These are phyloP conservation scores for Fusarium goolgardi DNA, from an alignment of 2,329 filamentous ascomycete genomes.

Conservation along the genomic window DNA sequence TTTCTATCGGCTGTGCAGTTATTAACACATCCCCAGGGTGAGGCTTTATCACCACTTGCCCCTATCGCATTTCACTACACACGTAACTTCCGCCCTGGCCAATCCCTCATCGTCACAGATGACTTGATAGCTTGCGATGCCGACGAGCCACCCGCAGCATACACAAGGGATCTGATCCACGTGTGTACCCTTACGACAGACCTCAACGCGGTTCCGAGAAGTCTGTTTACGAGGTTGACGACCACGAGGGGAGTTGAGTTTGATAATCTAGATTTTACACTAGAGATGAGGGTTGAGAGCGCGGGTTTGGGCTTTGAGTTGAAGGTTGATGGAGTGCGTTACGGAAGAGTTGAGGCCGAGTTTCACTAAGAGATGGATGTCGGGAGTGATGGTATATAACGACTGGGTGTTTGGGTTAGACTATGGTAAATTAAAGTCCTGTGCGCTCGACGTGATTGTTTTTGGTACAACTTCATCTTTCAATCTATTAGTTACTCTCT, in stretches of 20 bases:
- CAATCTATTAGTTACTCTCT: not conserved
- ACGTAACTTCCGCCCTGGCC: conserved; percentile 82
- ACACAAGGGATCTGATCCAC: conserved; percentile 71
- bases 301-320: conserved; percentile 81
- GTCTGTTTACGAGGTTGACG: conserved; percentile 78
- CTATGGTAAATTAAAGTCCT: conserved; percentile 5
- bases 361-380: conserved; percentile 63
- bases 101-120: conserved; percentile 81
- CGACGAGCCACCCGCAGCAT: conserved; percentile 72
- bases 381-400: not conserved
- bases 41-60: conserved; percentile 76
- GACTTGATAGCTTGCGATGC: conserved; percentile 81
- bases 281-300: conserved; percentile 85
- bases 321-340: conserved; percentile 80
- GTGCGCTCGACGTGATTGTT: not conserved
- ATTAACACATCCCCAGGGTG: conserved; percentile 63
- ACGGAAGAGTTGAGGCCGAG: conserved; percentile 81
- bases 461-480: not conserved
- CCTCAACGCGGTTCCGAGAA: conserved; percentile 78
- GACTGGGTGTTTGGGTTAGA: conserved; percentile 4
- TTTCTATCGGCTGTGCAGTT: not conserved
- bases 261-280: conserved; percentile 82
- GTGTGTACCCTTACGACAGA: conserved; percentile 87
- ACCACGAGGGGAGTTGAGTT: conserved; percentile 85
- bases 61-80: conserved; percentile 88